Conservation (phyloP, 225 moss, liverwort and hornwort species). For the Physcomitrium patens region DNA sequence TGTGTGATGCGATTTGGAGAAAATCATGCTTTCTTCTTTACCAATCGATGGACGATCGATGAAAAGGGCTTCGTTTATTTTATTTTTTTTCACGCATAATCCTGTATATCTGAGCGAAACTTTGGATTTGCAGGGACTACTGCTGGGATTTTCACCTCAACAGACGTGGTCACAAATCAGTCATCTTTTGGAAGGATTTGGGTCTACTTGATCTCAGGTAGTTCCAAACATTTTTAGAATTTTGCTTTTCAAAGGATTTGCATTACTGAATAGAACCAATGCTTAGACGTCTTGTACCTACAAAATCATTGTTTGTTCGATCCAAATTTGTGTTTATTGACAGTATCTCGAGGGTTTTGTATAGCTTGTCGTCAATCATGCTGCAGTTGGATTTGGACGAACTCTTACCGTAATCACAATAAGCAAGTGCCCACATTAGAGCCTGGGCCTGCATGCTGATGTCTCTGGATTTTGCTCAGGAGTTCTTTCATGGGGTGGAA, state of each 20-base stretch:
- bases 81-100: no score
- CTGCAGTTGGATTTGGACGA: no score
- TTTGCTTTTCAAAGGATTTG: not conserved
- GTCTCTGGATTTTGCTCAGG: slow-evolving; percentile 36
- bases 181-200: not conserved
- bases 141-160: slow-evolving; percentile 5
- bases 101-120: not conserved
- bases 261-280: not conserved
- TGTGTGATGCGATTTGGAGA: not conserved
- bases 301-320: slow-evolving; percentile 2
- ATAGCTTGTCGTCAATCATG: no score
- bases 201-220: not conserved
- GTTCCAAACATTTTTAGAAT: not conserved
- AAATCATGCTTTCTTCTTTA: not conserved
- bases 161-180: not conserved
- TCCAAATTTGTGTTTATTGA: no score
- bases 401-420: no score
- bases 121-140: slow-evolving; percentile 33
- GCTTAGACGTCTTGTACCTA: slow-evolving; percentile 28
- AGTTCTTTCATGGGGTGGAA: slow-evolving; percentile 45
- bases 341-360: no score
- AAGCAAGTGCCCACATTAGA: no score
- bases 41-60: not conserved
- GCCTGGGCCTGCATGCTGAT: slow-evolving; percentile 6
- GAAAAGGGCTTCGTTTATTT: no score